Conservation (phyloP, 768 basidiomycete genomes). For the Suillus weaverae region DNA sequence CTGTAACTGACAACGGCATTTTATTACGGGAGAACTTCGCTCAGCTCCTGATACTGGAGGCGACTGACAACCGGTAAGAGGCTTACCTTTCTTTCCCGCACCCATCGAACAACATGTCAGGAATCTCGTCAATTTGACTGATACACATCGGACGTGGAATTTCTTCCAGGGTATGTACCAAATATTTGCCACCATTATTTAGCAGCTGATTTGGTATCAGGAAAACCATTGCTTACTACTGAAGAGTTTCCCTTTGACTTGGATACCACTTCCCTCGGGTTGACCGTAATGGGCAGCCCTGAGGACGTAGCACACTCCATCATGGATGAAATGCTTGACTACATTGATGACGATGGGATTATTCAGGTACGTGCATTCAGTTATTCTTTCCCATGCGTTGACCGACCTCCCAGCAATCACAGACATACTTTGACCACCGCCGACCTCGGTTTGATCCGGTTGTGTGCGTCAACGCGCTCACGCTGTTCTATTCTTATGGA, state of each 20-base stretch:
- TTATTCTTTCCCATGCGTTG: neutral
- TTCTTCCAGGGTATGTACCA: slow-evolving; percentile 48
- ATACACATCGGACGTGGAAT: slow-evolving; percentile 47
- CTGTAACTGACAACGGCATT: slow-evolving; percentile 44
- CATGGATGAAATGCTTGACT: slow-evolving; percentile 59
- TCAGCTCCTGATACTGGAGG: slow-evolving; percentile 57
- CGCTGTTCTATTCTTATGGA: slow-evolving; percentile 49
- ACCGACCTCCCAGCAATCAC: slow-evolving; percentile 1
- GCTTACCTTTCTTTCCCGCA: slow-evolving; percentile 1
- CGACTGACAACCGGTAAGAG: slow-evolving; percentile 44
- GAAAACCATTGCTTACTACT: slow-evolving; percentile 44
- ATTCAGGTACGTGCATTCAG: slow-evolving; percentile 37
- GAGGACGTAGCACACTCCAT: slow-evolving; percentile 39
- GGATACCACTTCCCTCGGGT: slow-evolving; percentile 57
- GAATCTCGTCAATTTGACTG: slow-evolving; percentile 42
- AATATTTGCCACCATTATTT: neutral
- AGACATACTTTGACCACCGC: slow-evolving; percentile 55
- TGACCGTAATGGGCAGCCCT: slow-evolving; percentile 40
- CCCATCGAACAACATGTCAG: slow-evolving; percentile 25
- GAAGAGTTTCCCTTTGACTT: slow-evolving; percentile 53
- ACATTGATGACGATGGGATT: slow-evolving; percentile 50
- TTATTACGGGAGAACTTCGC: slow-evolving; percentile 54
- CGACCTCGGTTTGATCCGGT: slow-evolving; percentile 55
- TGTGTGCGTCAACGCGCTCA: slow-evolving; percentile 51
- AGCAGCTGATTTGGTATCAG: slow-evolving; percentile 18